These are phyloP conservation scores for Dacryopinax primogenitus DNA, from an alignment of 768 basidiomycete species.

Conservation along the genomic window DNA sequence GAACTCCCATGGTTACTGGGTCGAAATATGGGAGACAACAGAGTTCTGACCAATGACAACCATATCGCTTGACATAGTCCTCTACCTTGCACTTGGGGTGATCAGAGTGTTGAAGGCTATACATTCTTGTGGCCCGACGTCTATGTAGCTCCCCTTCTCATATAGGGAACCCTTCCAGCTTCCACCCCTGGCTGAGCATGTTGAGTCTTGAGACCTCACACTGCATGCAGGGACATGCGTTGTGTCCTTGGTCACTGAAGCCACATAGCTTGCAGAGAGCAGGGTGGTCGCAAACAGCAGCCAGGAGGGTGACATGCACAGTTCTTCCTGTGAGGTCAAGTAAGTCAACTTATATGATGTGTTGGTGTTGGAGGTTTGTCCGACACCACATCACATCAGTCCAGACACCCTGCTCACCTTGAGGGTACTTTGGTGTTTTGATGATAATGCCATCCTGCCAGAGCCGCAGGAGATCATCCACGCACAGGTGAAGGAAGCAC, in stretches of 20 bases:
- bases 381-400: slow-evolving; percentile 1
- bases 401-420: too few species aligned
- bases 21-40: slow-evolving; percentile 25
- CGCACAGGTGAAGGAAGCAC: too few species aligned
- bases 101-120: background rate
- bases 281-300: slow-evolving; percentile 30
- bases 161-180: background rate
- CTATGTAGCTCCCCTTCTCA: slow-evolving; percentile 18
- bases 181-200: slow-evolving; percentile 17
- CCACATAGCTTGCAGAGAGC: slow-evolving; percentile 30
- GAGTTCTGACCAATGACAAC: slow-evolving; percentile 21
- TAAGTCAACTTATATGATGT: background rate
- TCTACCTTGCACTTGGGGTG: slow-evolving; percentile 8
- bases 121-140: slow-evolving; percentile 12
- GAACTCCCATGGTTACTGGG: slow-evolving; percentile 20
- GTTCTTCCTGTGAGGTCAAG: slow-evolving; percentile 16
- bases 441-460: too few species aligned
- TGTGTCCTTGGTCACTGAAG: slow-evolving; percentile 26
- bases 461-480: too few species aligned
- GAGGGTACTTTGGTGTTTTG: too few species aligned
- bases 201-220: slow-evolving; percentile 26
- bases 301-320: slow-evolving; percentile 26
- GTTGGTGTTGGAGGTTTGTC: background rate
- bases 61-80: slow-evolving; percentile 17
- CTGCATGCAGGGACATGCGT: slow-evolving; percentile 25